phyloP scores from a whole-genome alignment of 2,329 filamentous ascomycete species.

The Aspergillus caelatus region DNA sequence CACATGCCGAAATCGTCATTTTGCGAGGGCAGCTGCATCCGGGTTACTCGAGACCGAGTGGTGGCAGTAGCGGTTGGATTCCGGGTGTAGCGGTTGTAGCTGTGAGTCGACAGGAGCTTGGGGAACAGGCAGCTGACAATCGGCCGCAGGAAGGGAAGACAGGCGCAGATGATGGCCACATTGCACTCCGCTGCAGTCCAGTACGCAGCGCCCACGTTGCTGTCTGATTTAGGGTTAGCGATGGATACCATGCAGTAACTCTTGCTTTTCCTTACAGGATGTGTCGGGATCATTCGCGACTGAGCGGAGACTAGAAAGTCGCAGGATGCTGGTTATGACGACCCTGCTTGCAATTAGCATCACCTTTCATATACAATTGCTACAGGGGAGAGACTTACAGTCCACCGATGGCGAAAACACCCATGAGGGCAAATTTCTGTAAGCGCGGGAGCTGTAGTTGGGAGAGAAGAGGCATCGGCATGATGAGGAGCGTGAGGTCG shows the following conservation, averaged over 20 bases:
- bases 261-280: slow-evolving; percentile 25
- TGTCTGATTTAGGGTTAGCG: slow-evolving; percentile 10
- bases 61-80: slow-evolving; percentile 21
- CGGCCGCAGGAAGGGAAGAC: slow-evolving; percentile 44
- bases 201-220: slow-evolving; percentile 44
- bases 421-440: slow-evolving; percentile 45
- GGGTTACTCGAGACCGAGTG: slow-evolving; percentile 16
- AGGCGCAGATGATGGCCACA: slow-evolving; percentile 46
- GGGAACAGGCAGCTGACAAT: slow-evolving; percentile 45
- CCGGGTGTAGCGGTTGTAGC: slow-evolving; percentile 27
- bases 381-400: slow-evolving; percentile 30
- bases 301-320: slow-evolving; percentile 28
- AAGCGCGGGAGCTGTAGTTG: slow-evolving; percentile 43
- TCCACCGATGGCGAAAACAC: slow-evolving; percentile 48
- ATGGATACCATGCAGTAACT: background rate
- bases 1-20: slow-evolving; percentile 33
- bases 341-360: slow-evolving; percentile 21
- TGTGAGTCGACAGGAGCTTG: slow-evolving; percentile 32
- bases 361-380: background rate
- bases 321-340: slow-evolving; percentile 36
- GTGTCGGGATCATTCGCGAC: slow-evolving; percentile 31
- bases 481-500: slow-evolving; percentile 44
- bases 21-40: slow-evolving; percentile 21
- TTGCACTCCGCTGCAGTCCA: slow-evolving; percentile 49
- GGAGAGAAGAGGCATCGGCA: slow-evolving; percentile 47